Evolutionary conservation across 345 rosid genomes (phyloP), one percentile per base, ranked within the genome.

Genomic region (Populus tremula): DNA sequence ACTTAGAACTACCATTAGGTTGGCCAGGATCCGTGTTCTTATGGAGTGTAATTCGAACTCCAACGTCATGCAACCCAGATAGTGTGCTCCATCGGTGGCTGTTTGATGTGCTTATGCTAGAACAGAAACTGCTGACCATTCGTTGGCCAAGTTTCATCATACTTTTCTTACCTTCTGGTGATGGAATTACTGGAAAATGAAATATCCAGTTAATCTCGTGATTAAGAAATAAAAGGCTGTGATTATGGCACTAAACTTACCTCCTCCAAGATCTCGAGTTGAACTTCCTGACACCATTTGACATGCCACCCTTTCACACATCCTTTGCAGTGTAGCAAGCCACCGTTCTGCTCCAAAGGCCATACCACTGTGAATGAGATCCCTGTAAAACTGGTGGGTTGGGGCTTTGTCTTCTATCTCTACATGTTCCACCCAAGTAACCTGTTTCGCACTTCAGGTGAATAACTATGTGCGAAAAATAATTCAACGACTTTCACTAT

Each of bases 71-170:
- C 50, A 80, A 23, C 65, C 94, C 93, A 0, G 97, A 85, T 53
- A 92, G 87, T 11, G 93, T 80, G 9, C 91, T 88, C 90, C 97
- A 87, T 38, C 81, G 85, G 35, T 91, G 91, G 82, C 89, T 87
- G 76, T 84, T 91, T 1, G 99, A 93, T 10, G 93, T 88, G 84
- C 97, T 86, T 31, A 92, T 89, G 86, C 99, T 92, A 11, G 87
- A 66, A 73, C 98, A 93, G 83, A 90, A 96, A 80, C 78, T 96
- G 79, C 76, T 91, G 12, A 92, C 87, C 99, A 96, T 96, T 82
- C 97, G 89, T 76, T 92, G 98, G 39, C 95, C 90, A 76, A 96
- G 98, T 82, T 88, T 93, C 99, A 96, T 96, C 97, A 93, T 88
- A 87, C 97, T 91, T 82, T 90, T 84, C 86, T 93, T 96, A 67